These are phyloP conservation scores for Agrocybe praecox DNA, from an alignment of 768 basidiomycete species.

Conservation along the genomic window DNA sequence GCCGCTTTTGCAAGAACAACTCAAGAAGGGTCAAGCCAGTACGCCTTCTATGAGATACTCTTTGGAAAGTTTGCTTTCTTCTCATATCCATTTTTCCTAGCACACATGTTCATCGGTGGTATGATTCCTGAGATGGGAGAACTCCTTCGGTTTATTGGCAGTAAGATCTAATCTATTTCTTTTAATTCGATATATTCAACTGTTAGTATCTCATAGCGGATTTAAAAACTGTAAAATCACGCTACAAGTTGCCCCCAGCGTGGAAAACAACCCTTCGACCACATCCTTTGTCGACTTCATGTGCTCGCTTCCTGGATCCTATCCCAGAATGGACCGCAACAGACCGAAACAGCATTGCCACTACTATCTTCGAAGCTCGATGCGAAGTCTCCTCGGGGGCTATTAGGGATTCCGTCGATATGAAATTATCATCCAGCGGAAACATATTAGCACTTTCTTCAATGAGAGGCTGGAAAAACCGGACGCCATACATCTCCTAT, in stretches of 20 bases:
- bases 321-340: not conserved
- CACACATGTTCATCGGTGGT: conserved; percentile 4
- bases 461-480: too few relatives aligned
- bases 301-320: conserved; percentile 33
- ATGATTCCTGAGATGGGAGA: conserved; percentile 3
- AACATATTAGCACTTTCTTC: too few relatives aligned
- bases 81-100: not conserved
- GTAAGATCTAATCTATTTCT: not conserved
- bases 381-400: conserved; percentile 20
- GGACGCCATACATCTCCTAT: conserved; percentile 8
- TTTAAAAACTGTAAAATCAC: not conserved
- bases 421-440: too few relatives aligned
- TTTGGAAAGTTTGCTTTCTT: not conserved
- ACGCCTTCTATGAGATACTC: not conserved
- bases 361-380: conserved; percentile 34
- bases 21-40: too few relatives aligned
- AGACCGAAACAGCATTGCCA: conserved; percentile 22
- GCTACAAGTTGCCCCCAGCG: conserved; percentile 5
- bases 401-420: too few relatives aligned
- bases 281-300: conserved; percentile 29
- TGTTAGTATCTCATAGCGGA: not conserved
- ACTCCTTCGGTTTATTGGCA: conserved; percentile 3
- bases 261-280: conserved; percentile 28
- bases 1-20: not conserved
- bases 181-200: not conserved